A percentile compares a stretch with the other conserved stretches of the same genome.
These are phyloP conservation scores for Pythium rhizo-oryzae DNA, from an alignment of 352 stramenopile genomes.

Conservation along the genomic window DNA sequence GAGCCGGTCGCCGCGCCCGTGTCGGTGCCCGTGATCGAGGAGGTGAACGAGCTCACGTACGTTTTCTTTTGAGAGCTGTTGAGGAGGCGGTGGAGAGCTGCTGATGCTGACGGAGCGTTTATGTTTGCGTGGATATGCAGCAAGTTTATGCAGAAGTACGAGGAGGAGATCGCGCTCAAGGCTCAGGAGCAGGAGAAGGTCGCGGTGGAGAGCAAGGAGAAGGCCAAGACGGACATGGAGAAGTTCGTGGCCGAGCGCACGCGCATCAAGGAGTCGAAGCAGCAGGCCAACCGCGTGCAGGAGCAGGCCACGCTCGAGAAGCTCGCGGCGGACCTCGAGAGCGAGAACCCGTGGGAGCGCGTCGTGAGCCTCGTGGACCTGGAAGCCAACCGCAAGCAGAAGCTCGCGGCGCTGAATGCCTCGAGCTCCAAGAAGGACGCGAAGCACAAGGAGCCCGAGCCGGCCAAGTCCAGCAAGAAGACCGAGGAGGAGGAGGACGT, in stretches of 20 bases:
- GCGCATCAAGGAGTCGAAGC: conserved; percentile 88
- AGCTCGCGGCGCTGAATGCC: conserved; percentile 59
- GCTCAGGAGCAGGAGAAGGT: conserved; percentile 76
- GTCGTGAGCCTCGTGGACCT: conserved; percentile 94
- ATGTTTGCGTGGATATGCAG: too few relatives aligned
- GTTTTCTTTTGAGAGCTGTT: too few relatives aligned
- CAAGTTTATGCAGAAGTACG: conserved; percentile 76
- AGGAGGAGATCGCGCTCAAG: conserved; percentile 69
- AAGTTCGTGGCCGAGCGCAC: conserved; percentile 87
- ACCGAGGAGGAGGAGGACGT: conserved; percentile 80
- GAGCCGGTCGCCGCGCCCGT: conserved; percentile 15
- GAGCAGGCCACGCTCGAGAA: conserved; percentile 95
- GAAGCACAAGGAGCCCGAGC: conserved; percentile 47
- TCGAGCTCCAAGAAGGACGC: conserved; percentile 39
- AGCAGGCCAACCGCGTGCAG: conserved; percentile 92
- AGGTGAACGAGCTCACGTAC: conserved; percentile 81
- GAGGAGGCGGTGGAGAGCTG: too few relatives aligned
- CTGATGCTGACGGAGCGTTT: too few relatives aligned
- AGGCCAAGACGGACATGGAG: conserved; percentile 66
- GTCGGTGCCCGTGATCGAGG: conserved; percentile 50
- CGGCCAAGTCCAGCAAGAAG: conserved; percentile 50
- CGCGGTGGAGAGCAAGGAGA: conserved; percentile 67
- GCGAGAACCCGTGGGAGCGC: conserved; percentile 94
- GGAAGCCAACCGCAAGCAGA: conserved; percentile 76
- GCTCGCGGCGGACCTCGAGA: conserved; percentile 93